Conservation (phyloP, 2,329 filamentous ascomycete genomes). For the Laburnicola sp. region DNA sequence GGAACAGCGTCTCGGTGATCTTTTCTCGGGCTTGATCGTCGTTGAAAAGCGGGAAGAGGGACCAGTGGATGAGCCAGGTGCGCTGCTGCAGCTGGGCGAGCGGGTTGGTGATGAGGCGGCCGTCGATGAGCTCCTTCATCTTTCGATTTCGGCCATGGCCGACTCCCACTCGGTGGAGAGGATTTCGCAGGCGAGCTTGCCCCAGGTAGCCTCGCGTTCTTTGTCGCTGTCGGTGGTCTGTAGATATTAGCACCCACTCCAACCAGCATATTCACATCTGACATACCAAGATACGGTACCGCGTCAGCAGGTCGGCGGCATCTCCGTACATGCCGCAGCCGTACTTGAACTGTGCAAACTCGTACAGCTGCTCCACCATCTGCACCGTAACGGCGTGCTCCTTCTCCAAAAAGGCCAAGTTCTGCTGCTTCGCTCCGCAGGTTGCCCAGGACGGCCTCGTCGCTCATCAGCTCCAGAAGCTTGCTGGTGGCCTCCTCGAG, state of each 20-base stretch:
- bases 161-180: constrained; percentile 93
- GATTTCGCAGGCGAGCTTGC: constrained; percentile 95
- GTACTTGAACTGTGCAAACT: constrained; percentile 97
- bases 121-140: constrained; percentile 78
- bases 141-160: constrained; percentile 69
- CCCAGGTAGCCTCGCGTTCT: constrained; percentile 93
- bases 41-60: constrained; percentile 99
- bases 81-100: constrained; percentile 94
- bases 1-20: constrained; percentile 96
- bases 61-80: constrained; percentile 97
- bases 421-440: constrained; percentile 95
- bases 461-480: constrained; percentile 81
- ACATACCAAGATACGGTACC: constrained; percentile 82
- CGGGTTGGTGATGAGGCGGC: constrained; percentile 92
- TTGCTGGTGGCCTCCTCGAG: constrained; percentile 86
- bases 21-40: constrained; percentile 86
- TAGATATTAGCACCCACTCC: constrained; percentile 12
- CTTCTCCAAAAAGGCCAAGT: constrained; percentile 97
- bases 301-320: constrained; percentile 90
- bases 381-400: constrained; percentile 91
- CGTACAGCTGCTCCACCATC: constrained; percentile 94
- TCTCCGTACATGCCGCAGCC: constrained; percentile 92
- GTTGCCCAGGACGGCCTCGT: constrained; percentile 87
- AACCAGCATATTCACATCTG: neutral
- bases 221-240: constrained; percentile 95